Evolutionary conservation across 805 yeast species (phyloP), one percentile per base, ranked within the genome.

Genomic region (Schwanniomyces pseudopolymorphus): DNA sequence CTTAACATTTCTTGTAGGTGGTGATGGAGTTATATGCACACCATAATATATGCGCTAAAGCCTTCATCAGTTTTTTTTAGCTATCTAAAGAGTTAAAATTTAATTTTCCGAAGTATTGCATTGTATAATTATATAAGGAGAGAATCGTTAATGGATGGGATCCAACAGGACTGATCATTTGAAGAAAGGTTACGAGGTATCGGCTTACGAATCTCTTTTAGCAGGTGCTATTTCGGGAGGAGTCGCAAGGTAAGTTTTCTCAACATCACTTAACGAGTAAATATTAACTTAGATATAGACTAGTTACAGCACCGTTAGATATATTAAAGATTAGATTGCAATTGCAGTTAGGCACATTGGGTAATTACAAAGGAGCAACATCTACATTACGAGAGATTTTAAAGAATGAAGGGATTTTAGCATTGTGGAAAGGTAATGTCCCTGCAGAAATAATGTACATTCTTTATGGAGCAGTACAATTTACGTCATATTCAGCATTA

Each of bases 381-480:
- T 46, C 61, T 16, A 71, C 84, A 0, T 61, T 80, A 40, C 51
- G 49, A 11, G 62, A 70, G 1, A 75, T 89, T 1, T 51, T 77
- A 1, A 60, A 63, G 16, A 73, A 80, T 27, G 98, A 92, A 63
- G 96, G 96, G 1, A 36, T 84, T 0, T 49, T 64, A 11, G 92
- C 89, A 0, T 72, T 92, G n/a, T 94, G 98, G 98, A 91, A 90
- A 62, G 99, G 99, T 0, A 94, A 94, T 60, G 76, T 89, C 0
- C 96, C 99, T 0, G 99, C 98, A 0, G 89, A 89, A 52, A 63
- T 83, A 33, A 79, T 94, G 82, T 94, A 94, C 58, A 70, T 92
- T 11, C 54, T 87, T 9, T 94, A 92, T 57, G 97, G 98, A 10
- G 88, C 88, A 0, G 69, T 80, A 0, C 98, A 94, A 63, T 94